Evolutionary conservation across 148 eudicot genomes (phyloP).

Genomic region (Oxyria digyna): DNA sequence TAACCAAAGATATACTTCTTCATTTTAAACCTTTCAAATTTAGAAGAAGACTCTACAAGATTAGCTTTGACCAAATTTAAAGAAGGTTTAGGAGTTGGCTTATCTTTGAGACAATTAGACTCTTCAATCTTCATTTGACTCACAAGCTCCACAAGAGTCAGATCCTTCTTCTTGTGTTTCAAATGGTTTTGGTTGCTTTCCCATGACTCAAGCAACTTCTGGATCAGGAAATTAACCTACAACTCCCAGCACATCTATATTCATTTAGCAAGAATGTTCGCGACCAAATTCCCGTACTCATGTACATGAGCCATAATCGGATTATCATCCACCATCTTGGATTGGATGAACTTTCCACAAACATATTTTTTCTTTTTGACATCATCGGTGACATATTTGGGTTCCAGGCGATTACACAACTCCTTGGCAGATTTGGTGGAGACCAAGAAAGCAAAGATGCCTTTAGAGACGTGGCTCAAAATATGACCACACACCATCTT

Average conservation of each 20-base stretch:
- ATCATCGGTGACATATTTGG: constrained; percentile 9
- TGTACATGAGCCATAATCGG: neutral
- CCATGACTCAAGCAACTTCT: neutral
- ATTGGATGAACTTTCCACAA: neutral
- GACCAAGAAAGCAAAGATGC: neutral
- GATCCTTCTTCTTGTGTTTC: constrained; percentile 7
- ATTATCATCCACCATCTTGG: neutral
- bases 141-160: neutral
- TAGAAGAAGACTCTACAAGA: too few relatives aligned
- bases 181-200: neutral
- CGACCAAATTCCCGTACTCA: too few relatives aligned
- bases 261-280: neutral
- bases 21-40: too few relatives aligned
- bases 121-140: constrained; percentile 9
- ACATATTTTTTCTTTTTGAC: too few relatives aligned
- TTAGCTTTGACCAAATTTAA: too few relatives aligned
- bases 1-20: too few relatives aligned
- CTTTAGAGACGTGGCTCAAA: neutral
- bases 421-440: neutral
- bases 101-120: too few relatives aligned
- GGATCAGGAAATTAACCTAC: neutral
- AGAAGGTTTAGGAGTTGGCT: neutral
- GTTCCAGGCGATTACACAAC: neutral
- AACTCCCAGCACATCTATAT: neutral
- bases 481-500: neutral